A percentile compares a stretch with the other conserved stretches of the same genome.
Evolutionary conservation across 2,329 filamentous ascomycete species (phyloP).

Genomic region (Stromatinia cepivora): DNA sequence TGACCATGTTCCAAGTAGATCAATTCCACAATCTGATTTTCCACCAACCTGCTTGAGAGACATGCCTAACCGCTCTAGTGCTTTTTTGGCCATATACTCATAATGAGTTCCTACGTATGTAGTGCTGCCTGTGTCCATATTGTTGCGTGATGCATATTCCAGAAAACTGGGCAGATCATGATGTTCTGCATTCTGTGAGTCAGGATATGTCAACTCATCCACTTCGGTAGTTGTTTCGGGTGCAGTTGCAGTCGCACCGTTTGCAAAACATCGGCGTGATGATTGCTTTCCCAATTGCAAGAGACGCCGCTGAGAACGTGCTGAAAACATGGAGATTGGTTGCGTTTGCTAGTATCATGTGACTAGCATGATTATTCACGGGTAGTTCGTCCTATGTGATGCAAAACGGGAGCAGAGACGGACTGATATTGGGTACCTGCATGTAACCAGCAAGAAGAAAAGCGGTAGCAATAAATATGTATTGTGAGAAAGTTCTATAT

Average conservation of each 20-base stretch:
- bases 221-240: neutral
- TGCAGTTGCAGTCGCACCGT: constrained; percentile 22
- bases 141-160: constrained; percentile 57
- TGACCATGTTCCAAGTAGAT: constrained; percentile 70
- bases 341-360: constrained; percentile 24
- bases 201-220: constrained; percentile 47
- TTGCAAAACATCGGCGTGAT: constrained; percentile 33
- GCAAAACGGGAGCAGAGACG: constrained; percentile 4
- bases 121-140: constrained; percentile 56
- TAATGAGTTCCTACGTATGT: constrained; percentile 73
- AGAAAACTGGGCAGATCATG: constrained; percentile 65
- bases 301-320: constrained; percentile 28
- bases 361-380: constrained; percentile 5
- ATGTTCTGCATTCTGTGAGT: constrained; percentile 54
- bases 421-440: constrained; percentile 6
- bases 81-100: constrained; percentile 66
- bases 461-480: neutral
- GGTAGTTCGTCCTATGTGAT: neutral
- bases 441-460: constrained; percentile 1
- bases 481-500: neutral
- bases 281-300: constrained; percentile 30
- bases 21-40: constrained; percentile 68
- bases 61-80: constrained; percentile 63
- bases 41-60: constrained; percentile 64
- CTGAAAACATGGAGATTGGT: constrained; percentile 30